Conservation (phyloP, 2,329 filamentous ascomycete genomes). For the Paecilomyces variotii region DNA sequence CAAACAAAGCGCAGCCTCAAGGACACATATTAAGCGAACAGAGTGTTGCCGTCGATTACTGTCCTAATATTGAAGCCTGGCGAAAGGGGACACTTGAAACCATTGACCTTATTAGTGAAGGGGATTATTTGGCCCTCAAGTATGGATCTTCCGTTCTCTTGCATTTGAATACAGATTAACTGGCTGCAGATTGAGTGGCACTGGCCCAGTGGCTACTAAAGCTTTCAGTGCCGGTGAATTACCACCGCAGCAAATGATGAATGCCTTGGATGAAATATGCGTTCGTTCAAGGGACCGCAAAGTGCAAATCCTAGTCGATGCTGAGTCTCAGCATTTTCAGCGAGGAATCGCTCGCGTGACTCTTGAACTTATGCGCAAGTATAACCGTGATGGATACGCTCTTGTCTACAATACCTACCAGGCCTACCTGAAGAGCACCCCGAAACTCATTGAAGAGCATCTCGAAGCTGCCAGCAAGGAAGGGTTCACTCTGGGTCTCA, state of each 20-base stretch:
- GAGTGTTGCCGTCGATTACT: conserved; percentile 10
- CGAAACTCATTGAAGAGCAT: conserved; percentile 51
- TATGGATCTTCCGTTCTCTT: conserved; percentile 5
- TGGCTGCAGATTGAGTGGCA: not conserved
- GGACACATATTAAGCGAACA: conserved; percentile 4
- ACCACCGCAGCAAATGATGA: not conserved
- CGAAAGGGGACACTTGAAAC: conserved; percentile 66
- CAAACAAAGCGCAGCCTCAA: conserved; percentile 6
- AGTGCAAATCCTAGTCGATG: conserved; percentile 72
- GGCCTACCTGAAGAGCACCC: conserved; percentile 61
- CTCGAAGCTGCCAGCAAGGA: conserved; percentile 51
- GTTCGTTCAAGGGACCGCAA: conserved; percentile 46
- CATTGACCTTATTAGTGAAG: conserved; percentile 40
- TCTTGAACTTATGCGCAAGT: conserved; percentile 65
- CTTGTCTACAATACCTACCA: conserved; percentile 76
- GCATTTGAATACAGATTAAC: not conserved
- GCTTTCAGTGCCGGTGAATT: not conserved
- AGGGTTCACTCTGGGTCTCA: conserved; percentile 62
- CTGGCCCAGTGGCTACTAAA: not conserved
- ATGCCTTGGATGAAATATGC: not conserved
- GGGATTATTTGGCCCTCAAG: conserved; percentile 62
- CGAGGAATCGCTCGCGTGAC: conserved; percentile 75
- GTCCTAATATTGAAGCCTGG: conserved; percentile 49
- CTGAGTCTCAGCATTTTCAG: conserved; percentile 74
- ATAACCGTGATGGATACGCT: conserved; percentile 59